Evolutionary conservation across 2,329 filamentous ascomycete species (phyloP).

Genomic region (Pseudogymnoascus sp.): DNA sequence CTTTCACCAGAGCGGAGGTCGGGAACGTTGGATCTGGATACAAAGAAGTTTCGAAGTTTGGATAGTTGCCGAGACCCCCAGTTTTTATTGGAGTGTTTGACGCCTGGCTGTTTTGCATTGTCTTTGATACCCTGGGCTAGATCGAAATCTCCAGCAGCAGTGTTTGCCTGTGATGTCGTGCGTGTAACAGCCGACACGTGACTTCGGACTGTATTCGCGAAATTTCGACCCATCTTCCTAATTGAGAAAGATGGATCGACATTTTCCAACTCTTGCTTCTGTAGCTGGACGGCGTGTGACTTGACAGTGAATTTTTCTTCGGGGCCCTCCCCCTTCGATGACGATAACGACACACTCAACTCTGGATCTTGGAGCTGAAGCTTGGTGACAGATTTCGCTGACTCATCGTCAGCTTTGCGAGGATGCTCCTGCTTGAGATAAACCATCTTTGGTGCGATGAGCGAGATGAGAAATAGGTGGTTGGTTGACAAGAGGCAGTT

Average conservation of each 20-base stretch:
- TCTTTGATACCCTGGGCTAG: conserved; percentile 13
- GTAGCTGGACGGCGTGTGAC: conserved; percentile 14
- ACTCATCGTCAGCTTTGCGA: conserved; percentile 16
- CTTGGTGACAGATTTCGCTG: conserved; percentile 17
- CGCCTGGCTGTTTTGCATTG: neutral
- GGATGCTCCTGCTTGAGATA: neutral
- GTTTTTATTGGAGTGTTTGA: conserved; percentile 4
- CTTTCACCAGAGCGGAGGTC: neutral
- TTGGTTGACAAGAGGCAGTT: neutral
- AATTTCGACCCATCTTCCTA: conserved; percentile 18
- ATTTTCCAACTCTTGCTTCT: conserved; percentile 14
- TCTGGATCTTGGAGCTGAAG: conserved; percentile 19
- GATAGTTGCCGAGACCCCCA: neutral
- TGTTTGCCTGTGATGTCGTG: conserved; percentile 12
- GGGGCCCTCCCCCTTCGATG: conserved; percentile 11
- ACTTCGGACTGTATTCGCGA: conserved; percentile 17
- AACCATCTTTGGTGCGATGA: neutral
- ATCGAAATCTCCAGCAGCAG: conserved; percentile 13
- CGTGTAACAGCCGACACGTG: conserved; percentile 15
- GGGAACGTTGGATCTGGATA: neutral
- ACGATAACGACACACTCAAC: neutral
- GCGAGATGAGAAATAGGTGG: neutral
- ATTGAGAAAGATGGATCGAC: conserved; percentile 12
- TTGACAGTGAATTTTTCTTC: conserved; percentile 11
- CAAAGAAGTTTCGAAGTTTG: neutral